phyloP scores from a whole-genome alignment of 2,329 filamentous ascomycete genomes.

The Penicillium griseofulvum region DNA sequence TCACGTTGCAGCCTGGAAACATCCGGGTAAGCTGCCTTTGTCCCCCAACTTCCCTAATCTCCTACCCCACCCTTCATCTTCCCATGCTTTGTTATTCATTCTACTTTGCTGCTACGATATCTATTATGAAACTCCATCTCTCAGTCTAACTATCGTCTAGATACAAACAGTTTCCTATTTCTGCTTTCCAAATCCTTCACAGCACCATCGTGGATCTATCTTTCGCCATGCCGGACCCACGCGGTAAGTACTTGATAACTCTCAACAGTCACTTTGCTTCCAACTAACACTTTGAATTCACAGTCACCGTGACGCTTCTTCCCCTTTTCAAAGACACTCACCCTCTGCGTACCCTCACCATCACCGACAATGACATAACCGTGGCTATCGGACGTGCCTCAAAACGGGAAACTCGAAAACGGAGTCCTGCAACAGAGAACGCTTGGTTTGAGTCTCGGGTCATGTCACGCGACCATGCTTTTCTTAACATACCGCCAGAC shows the following conservation, averaged over 20 bases:
- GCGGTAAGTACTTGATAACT: conserved; percentile 19
- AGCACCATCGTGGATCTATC: background rate
- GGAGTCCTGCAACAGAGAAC: conserved; percentile 39
- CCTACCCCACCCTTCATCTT: background rate
- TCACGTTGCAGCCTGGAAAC: conserved; percentile 10
- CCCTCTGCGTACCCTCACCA: conserved; percentile 29
- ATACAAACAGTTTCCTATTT: background rate
- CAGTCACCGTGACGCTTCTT: conserved; percentile 36
- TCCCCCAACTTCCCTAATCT: background rate
- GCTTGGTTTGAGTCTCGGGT: conserved; percentile 48
- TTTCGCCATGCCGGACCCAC: conserved; percentile 22
- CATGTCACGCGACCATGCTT: conserved; percentile 48
- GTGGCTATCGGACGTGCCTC: conserved; percentile 45
- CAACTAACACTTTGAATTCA: conserved; percentile 7
- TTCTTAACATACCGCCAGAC: conserved; percentile 28
- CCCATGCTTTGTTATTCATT: background rate
- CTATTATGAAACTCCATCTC: background rate
- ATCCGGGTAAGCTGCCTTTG: conserved; percentile 6
- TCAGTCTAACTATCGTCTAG: background rate
- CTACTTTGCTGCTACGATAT: background rate
- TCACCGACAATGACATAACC: conserved; percentile 28
- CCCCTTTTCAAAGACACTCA: conserved; percentile 24
- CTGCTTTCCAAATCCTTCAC: background rate
- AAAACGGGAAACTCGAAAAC: conserved; percentile 37
- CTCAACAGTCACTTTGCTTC: background rate